Percentiles rank a stretch among this genome's conserved stretches.
Conservation (phyloP, 176 grass and related monocot species). For the Oryza punctata region DNA sequence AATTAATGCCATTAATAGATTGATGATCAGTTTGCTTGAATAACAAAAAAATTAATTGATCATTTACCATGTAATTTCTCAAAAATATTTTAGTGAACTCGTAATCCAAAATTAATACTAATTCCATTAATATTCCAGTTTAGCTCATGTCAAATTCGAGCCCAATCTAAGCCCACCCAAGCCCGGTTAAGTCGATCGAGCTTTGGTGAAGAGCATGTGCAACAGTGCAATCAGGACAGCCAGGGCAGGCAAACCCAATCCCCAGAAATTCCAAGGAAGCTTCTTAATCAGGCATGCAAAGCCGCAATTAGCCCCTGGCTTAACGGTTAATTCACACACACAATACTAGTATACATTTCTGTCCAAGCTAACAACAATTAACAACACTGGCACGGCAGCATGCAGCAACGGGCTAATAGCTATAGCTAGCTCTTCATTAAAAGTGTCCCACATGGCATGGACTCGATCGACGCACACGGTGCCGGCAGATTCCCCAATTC, state of each 20-base stretch:
- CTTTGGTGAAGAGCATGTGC: background rate
- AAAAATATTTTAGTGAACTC: background rate
- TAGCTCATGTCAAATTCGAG: background rate
- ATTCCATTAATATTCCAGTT: background rate
- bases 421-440: constrained; percentile 34
- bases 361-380: background rate
- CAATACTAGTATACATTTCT: background rate
- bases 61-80: too few species aligned
- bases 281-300: constrained; percentile 33
- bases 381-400: background rate
- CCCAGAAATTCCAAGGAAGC: constrained; percentile 45
- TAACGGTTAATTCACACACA: constrained; percentile 46
- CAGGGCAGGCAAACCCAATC: constrained; percentile 9
- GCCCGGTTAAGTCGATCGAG: background rate
- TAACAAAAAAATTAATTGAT: too few species aligned
- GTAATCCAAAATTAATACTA: background rate
- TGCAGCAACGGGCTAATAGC: constrained; percentile 21
- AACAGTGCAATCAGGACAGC: background rate
- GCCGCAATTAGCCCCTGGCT: background rate
- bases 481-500: constrained; percentile 41
- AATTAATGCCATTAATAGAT: background rate
- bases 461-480: constrained; percentile 52
- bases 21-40: too few species aligned
- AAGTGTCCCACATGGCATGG: constrained; percentile 46
- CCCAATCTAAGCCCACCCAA: background rate